A percentile compares a stretch with the other conserved stretches of the same genome.
These are phyloP conservation scores for Urtica urens DNA, from an alignment of 306 rosid species.

Conservation along the genomic window DNA sequence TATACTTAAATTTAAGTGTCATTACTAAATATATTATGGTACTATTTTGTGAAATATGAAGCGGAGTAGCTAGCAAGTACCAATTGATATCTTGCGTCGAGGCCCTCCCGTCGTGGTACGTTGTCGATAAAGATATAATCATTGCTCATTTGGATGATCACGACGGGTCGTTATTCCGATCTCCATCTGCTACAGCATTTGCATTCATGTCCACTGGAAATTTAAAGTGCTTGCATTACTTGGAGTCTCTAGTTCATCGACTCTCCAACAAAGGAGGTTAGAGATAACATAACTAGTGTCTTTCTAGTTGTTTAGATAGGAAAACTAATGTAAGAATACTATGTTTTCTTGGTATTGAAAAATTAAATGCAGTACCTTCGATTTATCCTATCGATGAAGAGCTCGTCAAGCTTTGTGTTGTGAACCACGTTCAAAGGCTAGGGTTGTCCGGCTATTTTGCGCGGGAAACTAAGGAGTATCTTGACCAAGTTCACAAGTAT, in stretches of 20 bases:
- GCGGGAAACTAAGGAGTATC: slow-evolving; percentile 13
- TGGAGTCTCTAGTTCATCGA: slow-evolving; percentile 17
- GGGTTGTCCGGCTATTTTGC: slow-evolving; percentile 32
- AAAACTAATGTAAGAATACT: too few relatives aligned
- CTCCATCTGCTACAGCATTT: slow-evolving; percentile 6
- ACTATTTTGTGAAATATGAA: too few relatives aligned
- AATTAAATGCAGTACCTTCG: slow-evolving; percentile 34
- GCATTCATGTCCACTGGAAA: slow-evolving; percentile 12
- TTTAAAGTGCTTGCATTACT: not conserved
- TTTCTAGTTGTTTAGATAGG: too few relatives aligned
- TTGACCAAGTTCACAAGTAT: slow-evolving; percentile 20
- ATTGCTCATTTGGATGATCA: not conserved
- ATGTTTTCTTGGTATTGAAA: too few relatives aligned
- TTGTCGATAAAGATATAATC: not conserved
- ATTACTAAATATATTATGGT: too few relatives aligned
- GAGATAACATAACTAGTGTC: too few relatives aligned
- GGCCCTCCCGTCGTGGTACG: slow-evolving; percentile 5
- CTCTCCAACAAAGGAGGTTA: slow-evolving; percentile 24
- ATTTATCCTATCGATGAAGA: slow-evolving; percentile 35
- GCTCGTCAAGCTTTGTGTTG: slow-evolving; percentile 24
- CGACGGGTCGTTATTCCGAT: slow-evolving; percentile 11
- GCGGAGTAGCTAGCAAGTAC: not conserved
- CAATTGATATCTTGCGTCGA: slow-evolving; percentile 5
- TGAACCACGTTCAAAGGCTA: slow-evolving; percentile 26
- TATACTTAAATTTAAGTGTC: too few relatives aligned